Base-by-base conservation (phyloP, 768 basidiomycete genomes). In the Trametes meyenii region DNA sequence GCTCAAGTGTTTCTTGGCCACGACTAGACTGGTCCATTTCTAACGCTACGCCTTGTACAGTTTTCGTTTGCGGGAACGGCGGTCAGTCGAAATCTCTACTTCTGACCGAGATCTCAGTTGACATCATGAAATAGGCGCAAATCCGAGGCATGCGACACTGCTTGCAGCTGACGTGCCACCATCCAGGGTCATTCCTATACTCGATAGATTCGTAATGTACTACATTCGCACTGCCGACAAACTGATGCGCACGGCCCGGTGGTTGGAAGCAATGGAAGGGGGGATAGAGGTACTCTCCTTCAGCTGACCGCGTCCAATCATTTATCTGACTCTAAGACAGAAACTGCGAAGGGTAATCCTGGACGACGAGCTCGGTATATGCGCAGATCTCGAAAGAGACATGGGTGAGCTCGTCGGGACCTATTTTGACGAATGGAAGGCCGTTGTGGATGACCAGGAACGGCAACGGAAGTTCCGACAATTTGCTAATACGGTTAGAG, bases 141-240 rank as follows among this genome's bases (percentile, higher is more conserved):
- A 62, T 24, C 76, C 77, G 11, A 71, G 81, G 11, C 88, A 90
- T 67, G 89, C 87, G 2, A 80, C 83, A 4, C 75, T 90, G 2
- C 82, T 90, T 55, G 87, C 85, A 1, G 81, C 71, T 44, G 88
- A 90, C 67, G 88, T 92, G 1, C 84, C 88, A 0, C 85, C 84
- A 0, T 79, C 81, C n/a, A 77, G 83, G 63, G 87, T 86, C 19
- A 69, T 88, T 43, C 76, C 78, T 17, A 82, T 87, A 55, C 76
- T 88, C 42, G 88, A 90, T 69, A 77, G 88, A 35, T 90, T 83
- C 75, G 69, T 87, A 2, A 83, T 83, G 72, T 84, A 81, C 59
- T 92, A 90, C 71, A 90, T 92, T 67, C 81, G 80, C 64, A 87
- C 89, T 0, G 89, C 89, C 4, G 89, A 92, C 70, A 81, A 79